Conservation (phyloP, 2,329 filamentous ascomycete genomes). For the Penicillium sp. region DNA sequence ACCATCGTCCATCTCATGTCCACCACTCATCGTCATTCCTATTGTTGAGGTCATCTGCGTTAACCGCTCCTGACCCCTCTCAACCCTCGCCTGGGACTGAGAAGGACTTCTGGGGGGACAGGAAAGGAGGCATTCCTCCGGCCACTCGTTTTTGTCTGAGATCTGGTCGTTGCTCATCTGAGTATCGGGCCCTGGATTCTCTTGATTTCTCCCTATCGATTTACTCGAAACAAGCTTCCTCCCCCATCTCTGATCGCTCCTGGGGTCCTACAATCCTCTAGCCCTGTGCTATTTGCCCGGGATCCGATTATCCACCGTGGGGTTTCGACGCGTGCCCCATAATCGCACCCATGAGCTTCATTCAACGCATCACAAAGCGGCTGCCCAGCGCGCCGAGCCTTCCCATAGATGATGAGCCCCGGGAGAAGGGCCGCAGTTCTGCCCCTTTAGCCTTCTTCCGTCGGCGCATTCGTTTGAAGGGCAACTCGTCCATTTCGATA, state of each 20-base stretch:
- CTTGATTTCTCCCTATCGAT: conserved; percentile 14
- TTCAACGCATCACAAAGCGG: conserved; percentile 55
- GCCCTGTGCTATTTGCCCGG: conserved; percentile 18
- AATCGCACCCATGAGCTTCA: conserved; percentile 51
- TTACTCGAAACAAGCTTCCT: neutral
- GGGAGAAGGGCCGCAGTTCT: conserved; percentile 42
- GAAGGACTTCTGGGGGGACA: conserved; percentile 31
- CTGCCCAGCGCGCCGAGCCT: conserved; percentile 49
- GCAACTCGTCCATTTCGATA: conserved; percentile 89
- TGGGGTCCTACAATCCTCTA: conserved; percentile 13
- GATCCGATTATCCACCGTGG: conserved; percentile 20
- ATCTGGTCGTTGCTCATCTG: conserved; percentile 5
- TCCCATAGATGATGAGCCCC: conserved; percentile 48
- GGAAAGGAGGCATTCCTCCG: conserved; percentile 45
- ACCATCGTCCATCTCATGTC: conserved; percentile 31
- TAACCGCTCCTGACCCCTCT: conserved; percentile 26
- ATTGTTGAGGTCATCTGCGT: conserved; percentile 26
- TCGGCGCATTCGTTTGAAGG: conserved; percentile 81
- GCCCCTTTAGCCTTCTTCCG: conserved; percentile 76
- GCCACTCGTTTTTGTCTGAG: conserved; percentile 38
- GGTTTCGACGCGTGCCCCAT: conserved; percentile 26
- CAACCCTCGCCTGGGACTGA: conserved; percentile 26
- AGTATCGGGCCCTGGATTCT: conserved; percentile 6
- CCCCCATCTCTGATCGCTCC: conserved; percentile 4
- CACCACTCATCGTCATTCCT: conserved; percentile 23